A percentile compares a stretch with the other conserved stretches of the same genome.
Evolutionary conservation across 306 rosid species (phyloP).

Genomic region (Trichosanthes truncata): DNA sequence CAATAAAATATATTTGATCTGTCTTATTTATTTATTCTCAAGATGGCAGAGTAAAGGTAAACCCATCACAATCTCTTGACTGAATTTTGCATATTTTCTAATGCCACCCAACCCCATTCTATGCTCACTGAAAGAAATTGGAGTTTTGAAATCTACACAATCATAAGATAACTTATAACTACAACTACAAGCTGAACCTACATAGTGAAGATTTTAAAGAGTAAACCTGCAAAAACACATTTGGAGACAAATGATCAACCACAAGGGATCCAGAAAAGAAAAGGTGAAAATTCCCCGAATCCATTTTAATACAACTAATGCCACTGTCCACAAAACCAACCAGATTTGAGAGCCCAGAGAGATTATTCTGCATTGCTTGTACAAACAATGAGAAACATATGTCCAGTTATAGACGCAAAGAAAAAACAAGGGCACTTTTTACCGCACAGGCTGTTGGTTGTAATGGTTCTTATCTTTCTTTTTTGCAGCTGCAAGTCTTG

Average conservation of each 20-base stretch:
- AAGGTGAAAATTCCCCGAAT: slow-evolving; percentile 33
- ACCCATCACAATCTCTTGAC: not conserved
- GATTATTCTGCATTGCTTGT: slow-evolving; percentile 46
- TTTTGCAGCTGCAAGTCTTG: slow-evolving; percentile 81
- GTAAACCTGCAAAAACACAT: slow-evolving; percentile 31
- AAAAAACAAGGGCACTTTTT: slow-evolving; percentile 15
- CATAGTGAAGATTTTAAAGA: slow-evolving; percentile 14
- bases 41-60: not conserved
- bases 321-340: slow-evolving; percentile 26
- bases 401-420: slow-evolving; percentile 33
- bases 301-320: slow-evolving; percentile 33
- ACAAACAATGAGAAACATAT: slow-evolving; percentile 54
- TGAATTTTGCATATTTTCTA: not conserved
- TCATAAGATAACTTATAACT: slow-evolving; percentile 6
- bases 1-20: not conserved
- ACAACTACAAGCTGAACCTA: slow-evolving; percentile 16
- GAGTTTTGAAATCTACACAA: not conserved
- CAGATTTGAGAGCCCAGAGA: slow-evolving; percentile 32
- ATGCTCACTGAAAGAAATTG: not conserved
- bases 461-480: slow-evolving; percentile 94
- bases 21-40: not conserved
- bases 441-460: slow-evolving; percentile 89
- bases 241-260: slow-evolving; percentile 31
- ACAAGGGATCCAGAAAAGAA: slow-evolving; percentile 21
- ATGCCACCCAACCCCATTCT: not conserved